phyloP scores from a whole-genome alignment of 2,329 filamentous ascomycete species.

The Botryotinia convoluta region DNA sequence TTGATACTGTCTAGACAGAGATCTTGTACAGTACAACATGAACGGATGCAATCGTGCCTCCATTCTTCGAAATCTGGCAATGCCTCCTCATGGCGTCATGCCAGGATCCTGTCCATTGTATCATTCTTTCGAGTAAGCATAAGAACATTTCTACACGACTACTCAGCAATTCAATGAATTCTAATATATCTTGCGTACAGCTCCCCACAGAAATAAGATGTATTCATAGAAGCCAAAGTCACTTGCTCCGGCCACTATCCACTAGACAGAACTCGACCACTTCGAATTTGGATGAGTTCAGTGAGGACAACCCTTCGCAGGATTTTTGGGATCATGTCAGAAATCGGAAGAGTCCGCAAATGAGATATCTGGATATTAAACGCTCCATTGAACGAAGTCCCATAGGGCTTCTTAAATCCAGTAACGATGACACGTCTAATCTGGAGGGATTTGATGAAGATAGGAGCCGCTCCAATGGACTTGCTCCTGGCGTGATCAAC shows the following conservation, averaged over 20 bases:
- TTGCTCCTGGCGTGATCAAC: background rate
- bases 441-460: background rate
- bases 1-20: slow-evolving; percentile 4
- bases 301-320: background rate
- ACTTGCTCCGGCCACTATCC: background rate
- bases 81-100: slow-evolving; percentile 23
- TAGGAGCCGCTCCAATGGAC: background rate
- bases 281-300: background rate
- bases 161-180: background rate
- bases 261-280: background rate
- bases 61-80: slow-evolving; percentile 32
- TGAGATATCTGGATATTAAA: background rate
- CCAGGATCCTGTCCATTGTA: slow-evolving; percentile 2
- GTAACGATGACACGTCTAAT: background rate
- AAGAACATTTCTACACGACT: background rate
- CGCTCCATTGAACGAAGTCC: background rate
- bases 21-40: slow-evolving; percentile 20
- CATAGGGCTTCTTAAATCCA: background rate
- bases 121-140: slow-evolving; percentile 5
- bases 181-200: slow-evolving; percentile 8
- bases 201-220: background rate
- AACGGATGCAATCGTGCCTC: slow-evolving; percentile 39
- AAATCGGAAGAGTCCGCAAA: background rate
- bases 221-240: background rate
- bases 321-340: background rate